Conservation (phyloP, 495 filamentous ascomycete species). For the Tuber borchii region DNA sequence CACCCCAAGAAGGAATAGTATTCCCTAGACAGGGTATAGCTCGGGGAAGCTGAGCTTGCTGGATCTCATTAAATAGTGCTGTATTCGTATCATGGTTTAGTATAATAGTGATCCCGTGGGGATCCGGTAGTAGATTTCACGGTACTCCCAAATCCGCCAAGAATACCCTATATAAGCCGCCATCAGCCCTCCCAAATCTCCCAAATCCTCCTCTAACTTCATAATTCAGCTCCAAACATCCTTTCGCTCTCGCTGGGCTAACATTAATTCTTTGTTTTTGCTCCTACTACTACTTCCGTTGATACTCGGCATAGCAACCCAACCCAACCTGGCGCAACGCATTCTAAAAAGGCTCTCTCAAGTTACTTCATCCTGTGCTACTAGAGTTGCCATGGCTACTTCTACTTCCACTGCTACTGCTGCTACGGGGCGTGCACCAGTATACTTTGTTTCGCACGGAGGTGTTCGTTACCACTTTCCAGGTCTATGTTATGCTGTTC, state of each 20-base stretch:
- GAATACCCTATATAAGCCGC: not conserved
- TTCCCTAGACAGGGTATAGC: too few relatives aligned
- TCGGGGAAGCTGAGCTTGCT: too few relatives aligned
- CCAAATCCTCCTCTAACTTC: not conserved
- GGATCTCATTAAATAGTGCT: too few relatives aligned
- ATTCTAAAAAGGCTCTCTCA: not conserved
- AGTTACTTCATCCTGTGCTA: not conserved
- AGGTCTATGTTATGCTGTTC: not conserved
- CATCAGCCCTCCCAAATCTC: not conserved
- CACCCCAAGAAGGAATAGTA: too few relatives aligned
- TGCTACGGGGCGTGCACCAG: constrained; percentile 49
- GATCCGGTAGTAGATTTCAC: too few relatives aligned
- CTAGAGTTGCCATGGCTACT: not conserved
- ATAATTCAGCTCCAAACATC: not conserved
- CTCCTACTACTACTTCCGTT: not conserved
- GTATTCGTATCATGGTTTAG: too few relatives aligned
- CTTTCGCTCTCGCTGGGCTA: not conserved
- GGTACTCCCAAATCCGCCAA: not conserved
- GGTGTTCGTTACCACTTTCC: constrained; percentile 52
- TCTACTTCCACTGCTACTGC: not conserved
- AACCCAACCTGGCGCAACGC: not conserved
- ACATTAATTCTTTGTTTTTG: not conserved
- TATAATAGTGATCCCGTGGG: too few relatives aligned
- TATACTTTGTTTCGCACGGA: constrained; percentile 76
- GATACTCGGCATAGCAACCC: not conserved